A percentile compares a stretch with the other conserved stretches of the same genome.
Conservation (phyloP, 495 filamentous ascomycete species). For the Talaromyces wortmannii region DNA sequence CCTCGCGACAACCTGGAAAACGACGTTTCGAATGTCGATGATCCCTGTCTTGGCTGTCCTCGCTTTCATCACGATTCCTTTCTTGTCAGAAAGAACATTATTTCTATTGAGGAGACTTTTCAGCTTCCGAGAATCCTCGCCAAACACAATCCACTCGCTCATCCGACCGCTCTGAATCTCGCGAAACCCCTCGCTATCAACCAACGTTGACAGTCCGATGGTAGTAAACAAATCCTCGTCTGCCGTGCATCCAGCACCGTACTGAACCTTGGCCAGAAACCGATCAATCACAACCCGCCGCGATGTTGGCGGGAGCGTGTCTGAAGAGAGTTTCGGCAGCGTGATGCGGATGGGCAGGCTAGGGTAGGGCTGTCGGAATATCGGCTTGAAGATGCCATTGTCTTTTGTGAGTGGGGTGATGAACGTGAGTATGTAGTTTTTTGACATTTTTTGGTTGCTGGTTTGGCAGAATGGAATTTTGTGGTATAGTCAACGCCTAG, state of each 20-base stretch:
- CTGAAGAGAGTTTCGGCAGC: background rate
- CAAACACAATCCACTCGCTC: background rate
- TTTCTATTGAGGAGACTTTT: background rate
- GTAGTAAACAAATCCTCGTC: background rate
- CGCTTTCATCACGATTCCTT: background rate
- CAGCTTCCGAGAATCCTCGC: background rate
- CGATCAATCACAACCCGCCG: background rate
- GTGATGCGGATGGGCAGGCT: constrained; percentile 1
- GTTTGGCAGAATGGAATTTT: background rate
- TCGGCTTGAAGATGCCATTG: constrained; percentile 1
- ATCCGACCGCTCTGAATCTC: background rate
- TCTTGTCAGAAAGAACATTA: background rate
- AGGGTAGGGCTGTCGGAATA: background rate
- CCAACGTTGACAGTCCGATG: background rate
- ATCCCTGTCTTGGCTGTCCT: background rate
- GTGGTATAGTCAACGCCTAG: too few species aligned
- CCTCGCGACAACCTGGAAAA: background rate
- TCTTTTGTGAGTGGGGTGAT: background rate
- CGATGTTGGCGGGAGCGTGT: background rate
- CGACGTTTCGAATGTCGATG: background rate
- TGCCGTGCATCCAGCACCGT: background rate
- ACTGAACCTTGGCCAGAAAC: background rate
- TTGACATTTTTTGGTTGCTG: background rate
- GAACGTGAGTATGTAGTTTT: background rate
- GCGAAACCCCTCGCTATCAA: background rate